These are phyloP conservation scores for Clitopilus hobsonii DNA, from an alignment of 768 basidiomycete species.

Conservation along the genomic window DNA sequence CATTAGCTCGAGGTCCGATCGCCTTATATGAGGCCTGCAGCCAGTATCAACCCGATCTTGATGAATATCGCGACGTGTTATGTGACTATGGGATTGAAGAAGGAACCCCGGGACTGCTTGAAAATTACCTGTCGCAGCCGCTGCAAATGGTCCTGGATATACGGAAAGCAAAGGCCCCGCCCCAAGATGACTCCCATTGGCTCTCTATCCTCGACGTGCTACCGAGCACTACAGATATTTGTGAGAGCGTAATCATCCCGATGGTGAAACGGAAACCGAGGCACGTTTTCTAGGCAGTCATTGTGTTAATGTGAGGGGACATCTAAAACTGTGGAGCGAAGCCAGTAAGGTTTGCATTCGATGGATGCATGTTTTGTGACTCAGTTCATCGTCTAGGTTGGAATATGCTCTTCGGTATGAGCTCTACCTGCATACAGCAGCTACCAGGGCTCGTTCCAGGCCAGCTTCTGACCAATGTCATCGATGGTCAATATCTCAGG, in stretches of 20 bases:
- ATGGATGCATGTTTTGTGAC: background rate
- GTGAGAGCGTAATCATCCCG: background rate
- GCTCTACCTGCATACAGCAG: background rate
- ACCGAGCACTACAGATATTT: background rate
- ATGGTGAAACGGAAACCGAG: background rate
- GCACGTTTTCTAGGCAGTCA: background rate
- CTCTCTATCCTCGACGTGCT: background rate
- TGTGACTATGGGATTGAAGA: background rate
- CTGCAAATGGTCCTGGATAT: background rate
- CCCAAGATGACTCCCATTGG: background rate
- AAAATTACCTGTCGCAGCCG: background rate
- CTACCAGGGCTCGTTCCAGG: background rate
- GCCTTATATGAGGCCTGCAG: background rate
- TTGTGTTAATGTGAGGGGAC: background rate
- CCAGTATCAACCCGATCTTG: background rate
- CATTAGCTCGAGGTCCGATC: background rate
- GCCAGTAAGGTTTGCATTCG: background rate
- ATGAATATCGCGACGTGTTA: background rate
- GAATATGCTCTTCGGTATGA: background rate
- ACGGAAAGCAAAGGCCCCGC: background rate
- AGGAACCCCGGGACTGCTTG: background rate
- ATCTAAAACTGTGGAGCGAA: background rate
- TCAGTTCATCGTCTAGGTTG: background rate
- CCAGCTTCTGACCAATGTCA: background rate
- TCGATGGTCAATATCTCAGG: background rate